These are phyloP conservation scores for Massariosphaeria phaeospora DNA, from an alignment of 495 filamentous ascomycete genomes.

Conservation along the genomic window DNA sequence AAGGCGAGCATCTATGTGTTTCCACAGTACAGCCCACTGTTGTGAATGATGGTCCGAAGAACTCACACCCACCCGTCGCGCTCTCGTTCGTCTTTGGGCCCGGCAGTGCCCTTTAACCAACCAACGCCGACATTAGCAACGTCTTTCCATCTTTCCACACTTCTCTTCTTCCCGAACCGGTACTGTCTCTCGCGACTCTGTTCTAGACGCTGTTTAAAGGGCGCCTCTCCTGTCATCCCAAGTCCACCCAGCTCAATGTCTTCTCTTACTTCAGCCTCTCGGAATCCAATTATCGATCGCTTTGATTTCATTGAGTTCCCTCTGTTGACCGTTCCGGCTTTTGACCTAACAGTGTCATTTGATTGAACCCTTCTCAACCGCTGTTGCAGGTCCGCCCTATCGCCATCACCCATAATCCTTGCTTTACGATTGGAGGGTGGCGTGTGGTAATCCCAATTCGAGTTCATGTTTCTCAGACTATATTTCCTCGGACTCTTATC, in stretches of 20 bases:
- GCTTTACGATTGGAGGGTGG: conserved; percentile 37
- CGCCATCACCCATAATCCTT: conserved; percentile 26
- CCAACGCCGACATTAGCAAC: conserved; percentile 22
- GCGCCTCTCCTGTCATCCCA: conserved; percentile 4
- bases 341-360: conserved; percentile 28
- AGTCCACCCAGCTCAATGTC: conserved; percentile 26
- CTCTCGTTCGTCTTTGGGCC: conserved; percentile 18
- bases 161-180: conserved; percentile 21
- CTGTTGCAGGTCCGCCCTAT: conserved; percentile 20
- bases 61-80: conserved; percentile 19
- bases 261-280: conserved; percentile 31
- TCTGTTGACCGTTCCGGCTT: conserved; percentile 7
- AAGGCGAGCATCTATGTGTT: not conserved
- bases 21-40: not conserved
- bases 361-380: conserved; percentile 21
- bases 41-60: too few relatives aligned
- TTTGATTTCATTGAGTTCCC: conserved; percentile 16
- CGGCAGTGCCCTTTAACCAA: conserved; percentile 26
- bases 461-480: conserved; percentile 15
- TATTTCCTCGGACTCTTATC: conserved; percentile 38
- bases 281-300: conserved; percentile 25
- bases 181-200: conserved; percentile 23
- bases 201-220: conserved; percentile 24
- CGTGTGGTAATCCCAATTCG: conserved; percentile 33
- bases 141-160: conserved; percentile 28